Evolutionary conservation across 176 grass and related monocot genomes (phyloP).

Genomic region (Pontederia paniculata): DNA sequence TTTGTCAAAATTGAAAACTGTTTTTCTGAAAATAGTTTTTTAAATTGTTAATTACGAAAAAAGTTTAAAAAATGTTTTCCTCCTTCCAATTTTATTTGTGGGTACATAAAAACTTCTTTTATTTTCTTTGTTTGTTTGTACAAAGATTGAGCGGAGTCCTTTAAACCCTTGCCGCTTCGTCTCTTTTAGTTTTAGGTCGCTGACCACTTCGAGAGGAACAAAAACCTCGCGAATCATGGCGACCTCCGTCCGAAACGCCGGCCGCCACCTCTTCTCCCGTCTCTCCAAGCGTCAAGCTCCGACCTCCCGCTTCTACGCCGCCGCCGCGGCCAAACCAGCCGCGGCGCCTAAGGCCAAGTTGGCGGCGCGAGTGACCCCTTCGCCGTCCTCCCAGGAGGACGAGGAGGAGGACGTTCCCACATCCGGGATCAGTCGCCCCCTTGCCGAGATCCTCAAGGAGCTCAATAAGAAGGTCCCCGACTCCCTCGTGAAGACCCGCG

Average conservation of each 20-base stretch:
- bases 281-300: background rate
- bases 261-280: constrained; percentile 24
- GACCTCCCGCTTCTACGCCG: constrained; percentile 15
- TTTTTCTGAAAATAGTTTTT: too few relatives aligned
- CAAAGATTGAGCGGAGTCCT: too few relatives aligned
- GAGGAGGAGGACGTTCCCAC: constrained; percentile 40
- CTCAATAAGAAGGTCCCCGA: constrained; percentile 77
- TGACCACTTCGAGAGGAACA: too few relatives aligned
- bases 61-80: too few relatives aligned
- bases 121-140: too few relatives aligned
- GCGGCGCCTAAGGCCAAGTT: constrained; percentile 33
- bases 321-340: constrained; percentile 18
- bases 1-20: too few relatives aligned
- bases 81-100: too few relatives aligned
- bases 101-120: too few relatives aligned
- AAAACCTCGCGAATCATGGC: constrained; percentile 31
- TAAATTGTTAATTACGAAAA: too few relatives aligned
- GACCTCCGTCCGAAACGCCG: constrained; percentile 27
- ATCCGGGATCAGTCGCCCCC: constrained; percentile 68
- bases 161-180: background rate
- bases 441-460: constrained; percentile 63
- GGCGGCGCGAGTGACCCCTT: constrained; percentile 17
- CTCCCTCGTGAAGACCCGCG: constrained; percentile 50
- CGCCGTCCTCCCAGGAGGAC: constrained; percentile 20
- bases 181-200: background rate